phyloP scores from a whole-genome alignment of 768 basidiomycete genomes.

The Psilocybe cubensis region DNA sequence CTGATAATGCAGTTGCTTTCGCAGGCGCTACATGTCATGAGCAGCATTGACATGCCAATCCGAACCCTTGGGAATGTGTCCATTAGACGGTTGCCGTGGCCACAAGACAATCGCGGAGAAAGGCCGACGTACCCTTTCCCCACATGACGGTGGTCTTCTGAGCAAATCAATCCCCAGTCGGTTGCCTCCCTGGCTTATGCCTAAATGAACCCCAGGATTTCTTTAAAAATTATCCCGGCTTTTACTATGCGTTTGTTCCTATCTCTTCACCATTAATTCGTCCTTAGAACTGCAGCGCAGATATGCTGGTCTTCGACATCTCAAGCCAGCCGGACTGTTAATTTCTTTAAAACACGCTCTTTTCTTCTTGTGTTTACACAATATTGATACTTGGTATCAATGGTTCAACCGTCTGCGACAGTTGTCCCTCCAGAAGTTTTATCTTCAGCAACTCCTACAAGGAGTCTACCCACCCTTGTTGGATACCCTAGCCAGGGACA shows the following conservation, averaged over 20 bases:
- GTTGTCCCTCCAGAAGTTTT: not conserved
- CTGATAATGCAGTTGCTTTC: conserved; percentile 9
- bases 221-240: not conserved
- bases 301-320: conserved; percentile 29
- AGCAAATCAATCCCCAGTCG: conserved; percentile 1
- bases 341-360: conserved; percentile 1
- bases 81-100: conserved; percentile 15
- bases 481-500: not conserved
- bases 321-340: conserved; percentile 17
- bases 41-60: conserved; percentile 18
- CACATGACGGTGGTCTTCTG: conserved; percentile 18
- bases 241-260: conserved; percentile 5
- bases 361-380: conserved; percentile 2
- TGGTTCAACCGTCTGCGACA: conserved; percentile 3
- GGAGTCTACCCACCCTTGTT: not conserved
- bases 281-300: conserved; percentile 21
- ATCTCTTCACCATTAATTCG: conserved; percentile 15
- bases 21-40: conserved; percentile 12
- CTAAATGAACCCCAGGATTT: conserved; percentile 19
- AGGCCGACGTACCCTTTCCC: conserved; percentile 8
- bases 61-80: conserved; percentile 14
- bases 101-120: conserved; percentile 3
- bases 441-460: conserved; percentile 12
- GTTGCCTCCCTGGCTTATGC: conserved; percentile 12
- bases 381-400: conserved; percentile 1